phyloP scores from a whole-genome alignment of 139 green algal species.

The Mesotaenium endlicherianum region DNA sequence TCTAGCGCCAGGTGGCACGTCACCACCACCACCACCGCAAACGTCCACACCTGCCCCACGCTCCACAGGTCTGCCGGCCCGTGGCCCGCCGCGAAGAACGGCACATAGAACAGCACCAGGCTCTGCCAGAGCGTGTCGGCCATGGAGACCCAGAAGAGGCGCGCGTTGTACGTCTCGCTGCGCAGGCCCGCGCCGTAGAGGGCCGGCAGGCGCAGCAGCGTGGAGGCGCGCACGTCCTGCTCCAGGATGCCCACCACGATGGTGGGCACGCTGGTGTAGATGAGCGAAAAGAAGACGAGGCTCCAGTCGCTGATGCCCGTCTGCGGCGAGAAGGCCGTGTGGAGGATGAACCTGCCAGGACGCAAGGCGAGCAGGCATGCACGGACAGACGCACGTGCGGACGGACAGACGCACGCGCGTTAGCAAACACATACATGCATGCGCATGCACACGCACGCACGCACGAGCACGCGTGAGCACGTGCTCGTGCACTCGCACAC shows the following conservation, averaged over 20 bases:
- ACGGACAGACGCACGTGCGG: too few relatives aligned
- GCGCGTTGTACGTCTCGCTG: slow-evolving; percentile 39
- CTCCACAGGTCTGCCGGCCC: slow-evolving; percentile 44
- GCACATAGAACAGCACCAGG: slow-evolving; percentile 46
- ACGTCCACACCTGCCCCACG: slow-evolving; percentile 51
- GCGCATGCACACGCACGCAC: too few relatives aligned
- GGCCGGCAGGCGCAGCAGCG: slow-evolving; percentile 46
- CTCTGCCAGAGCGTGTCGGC: slow-evolving; percentile 50
- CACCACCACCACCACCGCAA: slow-evolving; percentile 50
- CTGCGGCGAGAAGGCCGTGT: slow-evolving; percentile 26
- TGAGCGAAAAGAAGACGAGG: slow-evolving; percentile 61
- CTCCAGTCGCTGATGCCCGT: slow-evolving; percentile 45
- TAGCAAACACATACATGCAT: too few relatives aligned
- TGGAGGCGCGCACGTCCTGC: slow-evolving; percentile 54
- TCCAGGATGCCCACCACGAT: slow-evolving; percentile 62
- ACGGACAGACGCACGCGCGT: too few relatives aligned
- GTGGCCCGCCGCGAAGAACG: neutral
- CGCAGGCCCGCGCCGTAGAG: slow-evolving; percentile 56
- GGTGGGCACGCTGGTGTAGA: slow-evolving; percentile 63
- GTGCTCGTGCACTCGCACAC: too few relatives aligned
- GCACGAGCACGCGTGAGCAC: too few relatives aligned
- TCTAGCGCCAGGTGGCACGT: slow-evolving; percentile 58
- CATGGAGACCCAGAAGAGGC: slow-evolving; percentile 45
- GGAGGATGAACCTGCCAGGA: slow-evolving; percentile 36
- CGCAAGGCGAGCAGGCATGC: too few relatives aligned